Conservation (phyloP, 2,329 filamentous ascomycete genomes). For the Cercospora zeae-maydis region DNA sequence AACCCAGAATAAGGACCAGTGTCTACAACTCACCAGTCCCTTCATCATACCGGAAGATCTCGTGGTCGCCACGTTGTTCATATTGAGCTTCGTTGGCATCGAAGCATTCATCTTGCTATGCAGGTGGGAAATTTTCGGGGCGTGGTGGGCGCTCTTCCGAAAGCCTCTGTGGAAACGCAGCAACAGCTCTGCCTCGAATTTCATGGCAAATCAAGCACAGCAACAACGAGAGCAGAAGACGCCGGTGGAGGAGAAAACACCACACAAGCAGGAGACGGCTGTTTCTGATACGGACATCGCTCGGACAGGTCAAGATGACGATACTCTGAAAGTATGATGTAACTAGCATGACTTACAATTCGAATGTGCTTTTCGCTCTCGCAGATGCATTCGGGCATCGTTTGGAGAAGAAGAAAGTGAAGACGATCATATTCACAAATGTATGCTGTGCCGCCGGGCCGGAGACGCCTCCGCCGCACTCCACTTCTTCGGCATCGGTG, state of each 20-base stretch:
- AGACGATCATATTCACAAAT: too few species aligned
- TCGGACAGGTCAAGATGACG: neutral
- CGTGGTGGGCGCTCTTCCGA: slow-evolving; percentile 22
- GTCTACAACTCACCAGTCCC: slow-evolving; percentile 18
- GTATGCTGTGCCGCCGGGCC: neutral
- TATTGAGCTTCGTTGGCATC: slow-evolving; percentile 27
- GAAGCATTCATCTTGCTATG: slow-evolving; percentile 28
- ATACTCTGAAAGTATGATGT: neutral
- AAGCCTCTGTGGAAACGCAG: slow-evolving; percentile 14
- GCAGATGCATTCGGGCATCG: neutral
- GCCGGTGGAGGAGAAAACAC: neutral
- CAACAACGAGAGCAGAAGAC: neutral
- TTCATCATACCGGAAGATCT: slow-evolving; percentile 24
- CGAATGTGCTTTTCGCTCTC: neutral
- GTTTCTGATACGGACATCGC: neutral
- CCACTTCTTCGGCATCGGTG: neutral
- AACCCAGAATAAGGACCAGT: slow-evolving; percentile 23
- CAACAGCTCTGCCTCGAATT: neutral
- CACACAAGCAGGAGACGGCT: neutral
- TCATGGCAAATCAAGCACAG: neutral
- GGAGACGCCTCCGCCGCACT: neutral
- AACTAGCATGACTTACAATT: neutral
- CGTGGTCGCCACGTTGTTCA: slow-evolving; percentile 26
- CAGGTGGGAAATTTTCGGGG: slow-evolving; percentile 22
- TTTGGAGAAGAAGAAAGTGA: too few species aligned